Conservation (phyloP, 179 eudicot species). For the Patellifolia procumbens region DNA sequence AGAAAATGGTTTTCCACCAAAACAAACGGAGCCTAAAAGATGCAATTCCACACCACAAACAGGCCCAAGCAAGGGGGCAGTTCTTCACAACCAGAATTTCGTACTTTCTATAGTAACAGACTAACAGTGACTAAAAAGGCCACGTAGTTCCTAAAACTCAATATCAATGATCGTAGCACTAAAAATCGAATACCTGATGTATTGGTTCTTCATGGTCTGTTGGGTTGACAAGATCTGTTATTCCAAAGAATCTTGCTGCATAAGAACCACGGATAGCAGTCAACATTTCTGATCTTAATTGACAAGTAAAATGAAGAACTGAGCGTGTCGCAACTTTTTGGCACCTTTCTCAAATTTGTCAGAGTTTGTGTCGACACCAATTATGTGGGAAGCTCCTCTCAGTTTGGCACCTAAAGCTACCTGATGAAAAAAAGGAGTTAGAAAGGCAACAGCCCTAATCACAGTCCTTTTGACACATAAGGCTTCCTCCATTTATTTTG, state of each 20-base stretch:
- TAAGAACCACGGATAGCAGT: conserved; percentile 10
- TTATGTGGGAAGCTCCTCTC: conserved; percentile 81
- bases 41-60: too few relatives aligned
- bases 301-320: neutral
- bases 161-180: neutral
- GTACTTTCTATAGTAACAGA: too few relatives aligned
- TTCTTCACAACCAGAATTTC: too few relatives aligned
- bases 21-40: too few relatives aligned
- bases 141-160: too few relatives aligned
- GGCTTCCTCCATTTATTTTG: too few relatives aligned
- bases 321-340: neutral
- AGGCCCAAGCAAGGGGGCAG: too few relatives aligned
- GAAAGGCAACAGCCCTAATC: neutral
- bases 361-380: conserved; percentile 85
- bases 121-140: too few relatives aligned
- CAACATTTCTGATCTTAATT: neutral
- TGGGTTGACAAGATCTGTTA: conserved; percentile 84
- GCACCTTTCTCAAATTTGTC: conserved; percentile 71
- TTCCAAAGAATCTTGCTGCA: conserved; percentile 81
- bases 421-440: conserved; percentile 37
- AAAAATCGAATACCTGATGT: conserved; percentile 55
- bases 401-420: conserved; percentile 85
- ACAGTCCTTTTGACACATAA: neutral
- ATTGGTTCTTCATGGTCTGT: conserved; percentile 66
- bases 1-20: too few relatives aligned